phyloP scores from a whole-genome alignment of 169 alveolate species.

The Babesia ovis region DNA sequence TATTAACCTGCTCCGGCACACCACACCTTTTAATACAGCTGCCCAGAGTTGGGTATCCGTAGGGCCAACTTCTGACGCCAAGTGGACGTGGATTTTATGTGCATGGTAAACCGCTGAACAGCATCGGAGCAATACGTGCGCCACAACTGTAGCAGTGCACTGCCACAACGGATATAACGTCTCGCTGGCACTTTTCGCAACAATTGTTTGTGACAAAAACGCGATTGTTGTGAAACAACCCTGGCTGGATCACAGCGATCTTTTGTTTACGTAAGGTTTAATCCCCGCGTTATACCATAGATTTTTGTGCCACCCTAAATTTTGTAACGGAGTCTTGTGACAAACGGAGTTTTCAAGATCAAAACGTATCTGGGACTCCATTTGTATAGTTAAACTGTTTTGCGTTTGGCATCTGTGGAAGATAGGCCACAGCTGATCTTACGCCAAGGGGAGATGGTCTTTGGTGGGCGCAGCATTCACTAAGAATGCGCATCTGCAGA shows the following conservation, averaged over 20 bases:
- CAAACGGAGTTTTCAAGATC: too few species aligned
- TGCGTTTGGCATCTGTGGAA: background rate
- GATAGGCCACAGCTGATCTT: background rate
- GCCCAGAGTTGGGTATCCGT: background rate
- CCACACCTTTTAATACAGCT: background rate
- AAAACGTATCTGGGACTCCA: too few species aligned
- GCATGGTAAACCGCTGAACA: constrained; percentile 1
- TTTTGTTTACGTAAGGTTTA: too few species aligned
- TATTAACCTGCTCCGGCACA: background rate
- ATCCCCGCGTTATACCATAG: too few species aligned
- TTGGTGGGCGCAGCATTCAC: constrained; percentile 22
- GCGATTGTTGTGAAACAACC: background rate
- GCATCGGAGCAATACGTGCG: background rate
- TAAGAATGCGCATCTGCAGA: constrained; percentile 25
- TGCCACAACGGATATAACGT: background rate
- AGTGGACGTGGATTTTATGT: constrained; percentile 16
- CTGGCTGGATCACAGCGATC: too few species aligned
- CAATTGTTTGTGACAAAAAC: background rate
- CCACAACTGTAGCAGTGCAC: background rate
- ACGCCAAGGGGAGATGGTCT: constrained; percentile 20
- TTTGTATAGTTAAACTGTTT: too few species aligned
- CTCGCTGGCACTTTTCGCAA: background rate
- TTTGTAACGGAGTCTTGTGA: too few species aligned
- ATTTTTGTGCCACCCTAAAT: too few species aligned
- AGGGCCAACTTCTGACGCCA: background rate